Evolutionary conservation across 495 filamentous ascomycete species (phyloP), one percentile per base, ranked within the genome.

Genomic region (Aspergillus heteromorphus): DNA sequence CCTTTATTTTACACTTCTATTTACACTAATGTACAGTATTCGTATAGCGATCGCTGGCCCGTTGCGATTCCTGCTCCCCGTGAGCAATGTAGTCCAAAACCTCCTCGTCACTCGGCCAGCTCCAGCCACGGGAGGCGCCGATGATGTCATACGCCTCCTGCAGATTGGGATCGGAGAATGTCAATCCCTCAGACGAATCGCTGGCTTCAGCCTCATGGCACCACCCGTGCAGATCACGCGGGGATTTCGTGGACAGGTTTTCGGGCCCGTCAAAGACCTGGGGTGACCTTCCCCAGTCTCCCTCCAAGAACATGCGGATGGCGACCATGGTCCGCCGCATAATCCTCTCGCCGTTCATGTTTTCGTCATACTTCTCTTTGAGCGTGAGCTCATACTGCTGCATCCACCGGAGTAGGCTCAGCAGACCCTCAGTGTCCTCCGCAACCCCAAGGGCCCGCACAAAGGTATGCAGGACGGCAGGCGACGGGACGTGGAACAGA

Each of bases 361-460:
- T 61, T 51, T 77, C 71, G 19, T 75, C 70, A 23, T 73, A 64
- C 25, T 61, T 45, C 45, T 72, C 68, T 13, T 70, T 67, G 11
- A 81, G 57, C 9, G 65, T 58, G 19, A 59, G 47, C 16, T 70
- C 64, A 45, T 65, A 73, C 17, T 59, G 61, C 23, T 69, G 72
- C 77, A 84, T 83, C 81, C 81, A 83, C 25, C 69, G 61, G 18
- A 83, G 60, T 18, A 83, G 59, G 42, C 71, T 70, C 11, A 81
- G 50, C 23, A 85, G 59, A 5, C 74, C 78, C n/a, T 74, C 61
- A 40, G 71, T 70, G 50, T 85, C 80, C 48, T 71, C 68, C 1
- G 69, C 66, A 0, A 74, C 53, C 10, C 80, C 82, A 10, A 84
- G 63, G 16, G 75, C 71, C 55, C 81, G 69, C 29, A 83, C 69